Percentiles rank a stretch among this genome's conserved stretches.
Conservation (phyloP, 2,329 filamentous ascomycete species). For the Xenosphaeropsis pyriputrescens region DNA sequence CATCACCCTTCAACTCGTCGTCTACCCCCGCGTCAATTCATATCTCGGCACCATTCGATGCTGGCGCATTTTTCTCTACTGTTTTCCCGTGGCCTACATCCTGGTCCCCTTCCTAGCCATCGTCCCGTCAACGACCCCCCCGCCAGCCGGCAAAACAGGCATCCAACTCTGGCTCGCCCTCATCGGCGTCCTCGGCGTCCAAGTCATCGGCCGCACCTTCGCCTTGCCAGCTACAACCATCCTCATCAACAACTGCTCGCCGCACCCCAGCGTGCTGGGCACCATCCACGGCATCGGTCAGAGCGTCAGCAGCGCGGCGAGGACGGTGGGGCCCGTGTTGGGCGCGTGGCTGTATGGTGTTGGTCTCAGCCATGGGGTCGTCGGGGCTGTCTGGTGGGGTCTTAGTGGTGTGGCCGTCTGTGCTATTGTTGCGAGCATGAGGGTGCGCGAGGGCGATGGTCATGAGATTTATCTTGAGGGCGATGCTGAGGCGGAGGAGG, state of each 20-base stretch:
- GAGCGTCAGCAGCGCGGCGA: conserved; percentile 33
- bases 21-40: conserved; percentile 55
- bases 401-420: conserved; percentile 32
- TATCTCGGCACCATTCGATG: conserved; percentile 53
- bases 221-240: conserved; percentile 41
- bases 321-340: conserved; percentile 37
- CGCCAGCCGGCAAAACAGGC: conserved; percentile 15
- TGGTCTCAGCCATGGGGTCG: conserved; percentile 34
- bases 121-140: conserved; percentile 29
- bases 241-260: conserved; percentile 40
- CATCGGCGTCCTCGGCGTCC: conserved; percentile 4
- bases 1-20: conserved; percentile 55
- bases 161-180: conserved; percentile 10
- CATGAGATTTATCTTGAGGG: conserved; percentile 52
- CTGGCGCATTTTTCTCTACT: conserved; percentile 52
- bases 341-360: conserved; percentile 35
- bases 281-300: conserved; percentile 42
- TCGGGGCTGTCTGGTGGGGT: conserved; percentile 22
- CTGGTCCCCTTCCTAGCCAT: conserved; percentile 57
- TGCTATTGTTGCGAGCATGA: conserved; percentile 34
- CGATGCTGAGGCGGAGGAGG: conserved; percentile 31
- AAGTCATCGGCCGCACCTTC: conserved; percentile 33
- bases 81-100: conserved; percentile 58
- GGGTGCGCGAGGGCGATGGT: conserved; percentile 45
- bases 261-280: conserved; percentile 35